A percentile compares a stretch with the other conserved stretches of the same genome.
phyloP scores from a whole-genome alignment of 352 stramenopile genomes.

The Phytophthora vignae region DNA sequence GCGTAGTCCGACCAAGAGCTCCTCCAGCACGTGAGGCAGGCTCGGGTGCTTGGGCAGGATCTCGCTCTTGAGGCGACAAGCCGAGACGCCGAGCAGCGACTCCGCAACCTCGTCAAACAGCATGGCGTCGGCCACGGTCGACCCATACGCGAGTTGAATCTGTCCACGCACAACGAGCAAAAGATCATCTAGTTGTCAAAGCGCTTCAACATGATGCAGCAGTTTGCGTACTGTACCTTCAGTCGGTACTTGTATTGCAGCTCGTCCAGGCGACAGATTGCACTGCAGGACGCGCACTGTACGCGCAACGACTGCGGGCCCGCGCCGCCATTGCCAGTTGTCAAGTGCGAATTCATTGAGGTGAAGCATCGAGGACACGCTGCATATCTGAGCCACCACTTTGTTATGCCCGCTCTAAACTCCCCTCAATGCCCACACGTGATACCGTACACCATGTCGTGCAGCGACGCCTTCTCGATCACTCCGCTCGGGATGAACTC shows the following conservation, averaged over 20 bases:
- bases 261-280: conserved; percentile 19
- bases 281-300: conserved; percentile 44
- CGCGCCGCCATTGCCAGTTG: conserved; percentile 4
- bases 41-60: conserved; percentile 46
- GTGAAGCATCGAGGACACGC: conserved; percentile 59
- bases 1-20: conserved; percentile 59
- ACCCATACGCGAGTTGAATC: conserved; percentile 51
- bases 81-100: conserved; percentile 45
- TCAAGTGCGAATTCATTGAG: conserved; percentile 44
- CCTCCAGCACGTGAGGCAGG: conserved; percentile 53
- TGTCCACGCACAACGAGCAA: conserved; percentile 11
- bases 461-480: conserved; percentile 54
- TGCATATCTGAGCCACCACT: conserved; percentile 42
- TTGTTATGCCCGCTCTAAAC: background rate
- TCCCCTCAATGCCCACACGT: background rate
- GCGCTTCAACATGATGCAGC: background rate
- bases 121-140: conserved; percentile 45
- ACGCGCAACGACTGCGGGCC: conserved; percentile 23
- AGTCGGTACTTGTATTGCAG: conserved; percentile 63
- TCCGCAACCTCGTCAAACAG: conserved; percentile 62
- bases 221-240: conserved; percentile 33
- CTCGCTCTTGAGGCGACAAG: conserved; percentile 36
- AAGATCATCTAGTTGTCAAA: background rate
- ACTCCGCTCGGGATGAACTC: conserved; percentile 57
- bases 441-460: conserved; percentile 61